Evolutionary conservation across 495 filamentous ascomycete species (phyloP).

Genomic region (Hypomontagnella submonticulosa): DNA sequence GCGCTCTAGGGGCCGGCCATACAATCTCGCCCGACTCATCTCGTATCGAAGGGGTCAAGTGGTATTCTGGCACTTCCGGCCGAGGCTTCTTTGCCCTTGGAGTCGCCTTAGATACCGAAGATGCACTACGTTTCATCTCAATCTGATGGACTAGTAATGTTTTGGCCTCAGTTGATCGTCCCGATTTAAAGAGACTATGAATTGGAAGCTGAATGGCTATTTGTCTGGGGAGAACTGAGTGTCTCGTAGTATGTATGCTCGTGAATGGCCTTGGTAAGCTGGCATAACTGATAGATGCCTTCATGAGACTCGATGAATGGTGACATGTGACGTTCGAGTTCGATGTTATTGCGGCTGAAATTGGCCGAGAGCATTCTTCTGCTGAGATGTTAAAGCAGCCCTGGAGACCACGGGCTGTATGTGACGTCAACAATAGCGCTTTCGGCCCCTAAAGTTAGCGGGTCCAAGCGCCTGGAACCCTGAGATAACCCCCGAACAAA

Average conservation of each 20-base stretch:
- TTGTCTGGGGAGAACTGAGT: conserved; percentile 6
- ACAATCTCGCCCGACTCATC: conserved; percentile 57
- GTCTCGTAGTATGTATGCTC: background rate
- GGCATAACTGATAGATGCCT: conserved; percentile 11
- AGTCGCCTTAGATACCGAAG: conserved; percentile 31
- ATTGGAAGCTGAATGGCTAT: background rate
- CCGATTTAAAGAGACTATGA: background rate
- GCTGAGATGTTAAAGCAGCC: background rate
- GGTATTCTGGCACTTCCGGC: conserved; percentile 51
- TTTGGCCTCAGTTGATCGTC: background rate
- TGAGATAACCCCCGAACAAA: too few species aligned
- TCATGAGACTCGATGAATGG: conserved; percentile 16
- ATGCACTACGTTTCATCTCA: conserved; percentile 44
- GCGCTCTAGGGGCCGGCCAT: conserved; percentile 64
- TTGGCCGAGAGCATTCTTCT: background rate
- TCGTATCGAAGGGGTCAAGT: conserved; percentile 46
- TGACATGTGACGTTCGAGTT: background rate
- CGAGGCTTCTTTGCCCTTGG: conserved; percentile 41
- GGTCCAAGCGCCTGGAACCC: background rate
- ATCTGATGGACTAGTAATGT: background rate
- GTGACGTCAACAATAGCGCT: conserved; percentile 39
- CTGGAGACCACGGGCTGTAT: too few species aligned
- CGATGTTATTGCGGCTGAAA: background rate
- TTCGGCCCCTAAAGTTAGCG: background rate
- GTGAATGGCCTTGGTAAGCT: conserved; percentile 7